These are phyloP conservation scores for Mortierella sp. DNA, from an alignment of 371 early-diverging fungal genomes.

Conservation along the genomic window DNA sequence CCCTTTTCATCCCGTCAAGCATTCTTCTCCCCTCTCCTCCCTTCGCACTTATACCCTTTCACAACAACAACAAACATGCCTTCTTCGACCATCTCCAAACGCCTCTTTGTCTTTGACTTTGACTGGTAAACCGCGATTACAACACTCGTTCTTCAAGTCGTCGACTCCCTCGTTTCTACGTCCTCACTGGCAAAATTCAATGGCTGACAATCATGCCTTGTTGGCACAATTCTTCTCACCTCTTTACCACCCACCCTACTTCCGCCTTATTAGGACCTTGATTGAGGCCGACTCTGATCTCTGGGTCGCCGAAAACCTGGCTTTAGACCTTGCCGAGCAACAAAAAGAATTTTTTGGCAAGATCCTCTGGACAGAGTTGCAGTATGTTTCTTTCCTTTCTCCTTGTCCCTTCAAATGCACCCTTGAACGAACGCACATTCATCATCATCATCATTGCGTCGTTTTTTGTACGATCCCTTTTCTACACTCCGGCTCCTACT, in stretches of 20 bases:
- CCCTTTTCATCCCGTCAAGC: neutral
- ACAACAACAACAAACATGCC: conserved; percentile 6
- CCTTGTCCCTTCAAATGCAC: neutral
- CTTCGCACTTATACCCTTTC: neutral
- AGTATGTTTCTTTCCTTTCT: conserved; percentile 57
- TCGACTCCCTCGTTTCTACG: neutral
- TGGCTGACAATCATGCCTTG: neutral
- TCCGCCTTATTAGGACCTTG: conserved; percentile 68
- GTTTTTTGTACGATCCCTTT: neutral
- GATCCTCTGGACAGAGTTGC: conserved; percentile 81
- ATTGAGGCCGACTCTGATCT: conserved; percentile 82
- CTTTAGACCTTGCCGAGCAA: conserved; percentile 57
- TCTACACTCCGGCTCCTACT: neutral
- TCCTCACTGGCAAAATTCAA: neutral
- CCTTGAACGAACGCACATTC: neutral
- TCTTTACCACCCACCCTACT: conserved; percentile 64
- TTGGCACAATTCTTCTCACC: neutral
- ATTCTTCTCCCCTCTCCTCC: conserved; percentile 3
- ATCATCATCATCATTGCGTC: neutral
- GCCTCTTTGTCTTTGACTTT: conserved; percentile 80
- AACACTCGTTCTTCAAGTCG: neutral
- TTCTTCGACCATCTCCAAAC: conserved; percentile 28
- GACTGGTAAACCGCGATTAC: conserved; percentile 66
- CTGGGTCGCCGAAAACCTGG: conserved; percentile 68
- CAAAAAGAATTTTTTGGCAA: conserved; percentile 40